phyloP scores from a whole-genome alignment of 345 rosid genomes.

The Ricinus communis region DNA sequence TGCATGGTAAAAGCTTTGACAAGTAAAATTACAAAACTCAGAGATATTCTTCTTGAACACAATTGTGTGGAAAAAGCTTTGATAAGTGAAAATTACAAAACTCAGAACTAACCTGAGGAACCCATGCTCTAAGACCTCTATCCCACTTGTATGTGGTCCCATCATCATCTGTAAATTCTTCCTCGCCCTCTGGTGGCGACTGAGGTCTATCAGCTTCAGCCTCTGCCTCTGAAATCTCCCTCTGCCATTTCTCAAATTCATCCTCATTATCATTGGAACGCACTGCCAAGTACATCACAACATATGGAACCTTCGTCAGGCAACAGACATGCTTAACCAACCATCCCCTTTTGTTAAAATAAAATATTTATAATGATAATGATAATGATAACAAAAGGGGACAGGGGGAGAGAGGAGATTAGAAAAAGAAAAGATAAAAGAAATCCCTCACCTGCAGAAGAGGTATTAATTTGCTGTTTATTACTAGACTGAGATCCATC shows the following conservation, averaged over 20 bases:
- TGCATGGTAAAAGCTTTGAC: not conserved
- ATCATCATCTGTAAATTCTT: constrained; percentile 94
- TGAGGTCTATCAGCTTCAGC: constrained; percentile 51
- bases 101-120: constrained; percentile 73
- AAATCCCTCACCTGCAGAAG: constrained; percentile 16
- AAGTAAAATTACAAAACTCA: constrained; percentile 11
- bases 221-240: constrained; percentile 75
- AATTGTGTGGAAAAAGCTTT: not conserved
- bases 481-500: constrained; percentile 24
- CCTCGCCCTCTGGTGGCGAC: constrained; percentile 85
- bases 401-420: not conserved
- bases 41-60: too few species aligned
- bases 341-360: not conserved
- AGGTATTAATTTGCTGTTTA: constrained; percentile 19
- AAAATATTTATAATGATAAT: too few species aligned
- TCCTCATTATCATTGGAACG: constrained; percentile 44
- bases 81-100: constrained; percentile 3
- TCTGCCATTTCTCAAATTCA: constrained; percentile 90
- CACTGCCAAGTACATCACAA: constrained; percentile 41
- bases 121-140: constrained; percentile 72
- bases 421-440: not conserved
- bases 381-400: too few species aligned
- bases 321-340: not conserved
- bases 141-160: constrained; percentile 91
- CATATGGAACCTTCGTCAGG: constrained; percentile 25